Base-by-base conservation (phyloP, 164 flowering plant species). In the Houttuynia cordata region DNA sequence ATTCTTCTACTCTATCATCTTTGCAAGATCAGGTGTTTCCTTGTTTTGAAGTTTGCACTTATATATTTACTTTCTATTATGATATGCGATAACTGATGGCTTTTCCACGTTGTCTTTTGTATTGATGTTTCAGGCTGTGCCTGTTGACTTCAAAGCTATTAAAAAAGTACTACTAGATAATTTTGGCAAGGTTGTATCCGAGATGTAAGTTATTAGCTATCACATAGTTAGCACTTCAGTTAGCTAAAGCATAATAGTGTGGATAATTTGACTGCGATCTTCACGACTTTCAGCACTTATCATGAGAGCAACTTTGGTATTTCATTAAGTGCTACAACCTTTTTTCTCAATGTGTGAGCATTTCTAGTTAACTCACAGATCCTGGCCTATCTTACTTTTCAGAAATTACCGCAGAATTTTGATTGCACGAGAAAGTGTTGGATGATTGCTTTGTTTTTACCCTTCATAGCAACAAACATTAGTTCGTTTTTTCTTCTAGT, bases 1-100 rank as follows among this genome's bases (percentile, higher is more conserved):
- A 88, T 76, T 71, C 85, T 0, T 74, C 77, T 15, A 76, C 79
- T 37, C 89, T 93, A 61, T 83, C 97, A 13, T 80, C 90, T 23
- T 67, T 93, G 69, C 96, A 90, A 65, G 95, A 93, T 76, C 79
- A 90, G 92, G 97, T 87, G 66, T 53, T 47, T 57, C 20, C 50
- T 30, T 30, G 37, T 30, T 30, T 30, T 30, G 52, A 25, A 15
- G 24, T 54, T n/a, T 45, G 23, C 47, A 21, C 57, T 54, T 23
- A 10, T 54, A 23, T 23, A 19, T 54, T 2, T 23, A 6, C 23
- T 54, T 45, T 0, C 49, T 17, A 45, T 45, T 45, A 12, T 12
- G 17, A 12, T 45, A 12, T 10, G 2, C 12, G 2, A 12, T 17
- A 14, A 12, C 17, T 45, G 2, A 12, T 2, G 17, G 3, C 10